Evolutionary conservation across 441 rosid genomes (phyloP).

Genomic region (Bruguiera hainesii): DNA sequence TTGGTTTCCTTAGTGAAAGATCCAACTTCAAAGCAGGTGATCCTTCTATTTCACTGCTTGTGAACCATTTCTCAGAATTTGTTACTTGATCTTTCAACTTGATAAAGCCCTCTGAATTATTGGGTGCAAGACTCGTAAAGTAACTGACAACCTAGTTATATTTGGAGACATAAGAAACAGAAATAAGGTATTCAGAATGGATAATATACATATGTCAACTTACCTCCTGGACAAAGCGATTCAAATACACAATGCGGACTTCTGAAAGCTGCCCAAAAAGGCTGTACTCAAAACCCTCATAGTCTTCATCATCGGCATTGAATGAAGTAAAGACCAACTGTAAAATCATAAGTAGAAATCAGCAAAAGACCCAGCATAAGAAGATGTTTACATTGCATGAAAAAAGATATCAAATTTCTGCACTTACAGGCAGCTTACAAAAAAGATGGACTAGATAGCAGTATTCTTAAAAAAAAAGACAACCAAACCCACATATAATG

Average conservation of each 20-base stretch:
- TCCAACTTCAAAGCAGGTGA: constrained; percentile 94
- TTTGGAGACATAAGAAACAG: constrained; percentile 32
- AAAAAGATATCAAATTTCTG: background rate
- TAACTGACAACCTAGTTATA: constrained; percentile 70
- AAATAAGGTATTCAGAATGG: constrained; percentile 18
- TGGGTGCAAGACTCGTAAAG: constrained; percentile 93
- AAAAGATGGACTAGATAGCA: background rate
- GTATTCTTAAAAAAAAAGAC: too few relatives aligned
- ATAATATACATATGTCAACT: constrained; percentile 16
- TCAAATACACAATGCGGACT: constrained; percentile 93
- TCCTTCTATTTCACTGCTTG: constrained; percentile 91
- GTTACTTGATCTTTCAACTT: constrained; percentile 85
- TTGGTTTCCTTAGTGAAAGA: constrained; percentile 89
- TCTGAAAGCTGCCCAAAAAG: constrained; percentile 95
- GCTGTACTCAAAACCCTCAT: constrained; percentile 87
- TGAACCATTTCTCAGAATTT: constrained; percentile 89
- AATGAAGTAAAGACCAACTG: constrained; percentile 92
- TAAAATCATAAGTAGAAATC: constrained; percentile 22
- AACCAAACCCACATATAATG: too few relatives aligned
- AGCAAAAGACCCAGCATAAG: constrained; percentile 8
- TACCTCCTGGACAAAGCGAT: constrained; percentile 99
- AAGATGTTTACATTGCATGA: background rate
- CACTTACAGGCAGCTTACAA: background rate
- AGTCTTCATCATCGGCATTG: constrained; percentile 78
- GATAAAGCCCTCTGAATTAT: constrained; percentile 60